Evolutionary conservation across 371 early-diverging fungal genomes (phyloP).

Genomic region (Mortierella sp.): DNA sequence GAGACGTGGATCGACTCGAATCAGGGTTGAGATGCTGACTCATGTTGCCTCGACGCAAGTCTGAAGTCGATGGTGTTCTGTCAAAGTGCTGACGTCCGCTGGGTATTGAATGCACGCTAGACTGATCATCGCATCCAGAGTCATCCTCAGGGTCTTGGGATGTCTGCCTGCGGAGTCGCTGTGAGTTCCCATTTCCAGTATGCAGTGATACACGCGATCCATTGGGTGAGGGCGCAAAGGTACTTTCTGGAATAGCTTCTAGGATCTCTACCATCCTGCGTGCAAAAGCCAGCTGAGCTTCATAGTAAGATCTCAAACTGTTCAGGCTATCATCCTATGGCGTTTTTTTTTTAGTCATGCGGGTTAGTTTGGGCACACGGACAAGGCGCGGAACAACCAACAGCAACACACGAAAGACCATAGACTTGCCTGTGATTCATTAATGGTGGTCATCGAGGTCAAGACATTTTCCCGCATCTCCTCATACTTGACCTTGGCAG

Average conservation of each 20-base stretch:
- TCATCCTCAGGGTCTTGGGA: constrained; percentile 47
- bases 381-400: not conserved
- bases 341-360: not conserved
- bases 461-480: constrained; percentile 80
- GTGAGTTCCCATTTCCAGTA: constrained; percentile 8
- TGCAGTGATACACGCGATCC: constrained; percentile 27
- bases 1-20: constrained; percentile 52
- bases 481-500: constrained; percentile 91
- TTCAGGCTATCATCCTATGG: constrained; percentile 53
- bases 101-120: constrained; percentile 30
- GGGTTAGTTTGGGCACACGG: no score
- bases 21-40: constrained; percentile 25
- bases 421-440: constrained; percentile 71
- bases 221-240: constrained; percentile 24
- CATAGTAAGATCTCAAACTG: constrained; percentile 58
- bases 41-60: constrained; percentile 21
- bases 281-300: constrained; percentile 62
- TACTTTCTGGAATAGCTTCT: constrained; percentile 49
- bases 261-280: constrained; percentile 56
- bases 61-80: constrained; percentile 30
- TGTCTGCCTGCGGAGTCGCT: constrained; percentile 23
- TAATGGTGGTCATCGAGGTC: constrained; percentile 71
- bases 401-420: not conserved
- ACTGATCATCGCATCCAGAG: constrained; percentile 33
- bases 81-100: constrained; percentile 38